Percentiles rank a stretch among this genome's conserved stretches.
Evolutionary conservation across 2,329 filamentous ascomycete genomes (phyloP).

Genomic region (Tolypocladium cylindrosporum): DNA sequence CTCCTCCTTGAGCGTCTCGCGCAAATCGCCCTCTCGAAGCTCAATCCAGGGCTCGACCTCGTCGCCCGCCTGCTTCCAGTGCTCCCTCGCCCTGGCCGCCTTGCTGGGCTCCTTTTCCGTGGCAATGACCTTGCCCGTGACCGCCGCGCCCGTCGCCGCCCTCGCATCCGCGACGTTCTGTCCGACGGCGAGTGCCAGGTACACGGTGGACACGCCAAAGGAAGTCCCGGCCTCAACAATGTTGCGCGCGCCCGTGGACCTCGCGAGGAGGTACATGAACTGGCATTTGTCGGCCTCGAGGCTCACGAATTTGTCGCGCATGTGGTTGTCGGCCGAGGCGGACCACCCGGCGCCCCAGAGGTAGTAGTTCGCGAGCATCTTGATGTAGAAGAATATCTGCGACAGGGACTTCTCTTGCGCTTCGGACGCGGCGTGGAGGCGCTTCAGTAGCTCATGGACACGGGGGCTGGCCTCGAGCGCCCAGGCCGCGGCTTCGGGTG

Average conservation of each 20-base stretch:
- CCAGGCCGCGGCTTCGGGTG: slow-evolving; percentile 6
- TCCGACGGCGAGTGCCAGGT: slow-evolving; percentile 46
- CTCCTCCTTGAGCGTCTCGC: slow-evolving; percentile 37
- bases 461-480: slow-evolving; percentile 13
- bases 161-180: slow-evolving; percentile 26
- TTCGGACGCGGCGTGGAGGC: slow-evolving; percentile 16
- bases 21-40: slow-evolving; percentile 45
- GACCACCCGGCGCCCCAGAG: slow-evolving; percentile 13
- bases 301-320: slow-evolving; percentile 48
- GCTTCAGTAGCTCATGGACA: slow-evolving; percentile 13
- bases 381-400: slow-evolving; percentile 16
- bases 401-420: slow-evolving; percentile 14
- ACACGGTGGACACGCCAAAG: slow-evolving; percentile 53
- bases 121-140: slow-evolving; percentile 35
- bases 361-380: slow-evolving; percentile 11
- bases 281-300: slow-evolving; percentile 49
- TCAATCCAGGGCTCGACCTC: slow-evolving; percentile 42
- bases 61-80: slow-evolving; percentile 43
- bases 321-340: slow-evolving; percentile 20
- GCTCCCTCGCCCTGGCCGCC: slow-evolving; percentile 35
- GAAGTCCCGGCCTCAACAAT: slow-evolving; percentile 52
- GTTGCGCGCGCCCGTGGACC: slow-evolving; percentile 34
- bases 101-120: slow-evolving; percentile 51
- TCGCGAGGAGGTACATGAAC: slow-evolving; percentile 43
- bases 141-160: slow-evolving; percentile 1